Percentiles rank a stretch among this genome's conserved stretches.
These are phyloP conservation scores for Raffaelea arxii DNA, from an alignment of 2,329 filamentous ascomycete species.

Conservation along the genomic window DNA sequence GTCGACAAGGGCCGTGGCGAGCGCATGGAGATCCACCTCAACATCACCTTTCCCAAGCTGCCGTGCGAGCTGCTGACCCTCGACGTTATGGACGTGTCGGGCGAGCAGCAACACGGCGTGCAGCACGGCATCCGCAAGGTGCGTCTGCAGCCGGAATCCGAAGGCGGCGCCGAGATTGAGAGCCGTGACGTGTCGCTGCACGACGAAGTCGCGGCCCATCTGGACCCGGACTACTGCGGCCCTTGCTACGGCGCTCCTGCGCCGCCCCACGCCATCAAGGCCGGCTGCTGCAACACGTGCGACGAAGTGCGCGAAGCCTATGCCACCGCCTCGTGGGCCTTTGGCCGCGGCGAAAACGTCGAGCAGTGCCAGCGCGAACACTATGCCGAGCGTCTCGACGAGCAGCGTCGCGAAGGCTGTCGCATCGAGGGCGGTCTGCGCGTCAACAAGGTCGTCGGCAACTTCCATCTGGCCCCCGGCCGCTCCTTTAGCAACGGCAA, in stretches of 20 bases:
- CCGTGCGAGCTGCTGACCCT: slow-evolving; percentile 93
- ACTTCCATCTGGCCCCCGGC: slow-evolving; percentile 96
- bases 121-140: slow-evolving; percentile 90
- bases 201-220: slow-evolving; percentile 62
- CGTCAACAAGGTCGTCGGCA: slow-evolving; percentile 97
- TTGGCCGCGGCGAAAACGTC: slow-evolving; percentile 82
- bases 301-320: slow-evolving; percentile 96
- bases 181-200: slow-evolving; percentile 61
- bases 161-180: slow-evolving; percentile 71
- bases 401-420: slow-evolving; percentile 84
- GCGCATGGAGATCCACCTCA: slow-evolving; percentile 98
- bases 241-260: slow-evolving; percentile 79
- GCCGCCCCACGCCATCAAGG: slow-evolving; percentile 61
- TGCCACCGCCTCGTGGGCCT: slow-evolving; percentile 81
- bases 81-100: slow-evolving; percentile 98
- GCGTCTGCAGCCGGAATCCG: slow-evolving; percentile 58
- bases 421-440: slow-evolving; percentile 84
- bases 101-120: slow-evolving; percentile 91
- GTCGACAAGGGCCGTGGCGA: slow-evolving; percentile 94
- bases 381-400: slow-evolving; percentile 79
- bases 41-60: slow-evolving; percentile 87
- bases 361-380: slow-evolving; percentile 95
- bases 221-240: slow-evolving; percentile 89
- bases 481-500: slow-evolving; percentile 94
- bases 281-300: slow-evolving; percentile 94